phyloP scores from a whole-genome alignment of 2,329 filamentous ascomycete genomes.

The Ceratocystis variospora region DNA sequence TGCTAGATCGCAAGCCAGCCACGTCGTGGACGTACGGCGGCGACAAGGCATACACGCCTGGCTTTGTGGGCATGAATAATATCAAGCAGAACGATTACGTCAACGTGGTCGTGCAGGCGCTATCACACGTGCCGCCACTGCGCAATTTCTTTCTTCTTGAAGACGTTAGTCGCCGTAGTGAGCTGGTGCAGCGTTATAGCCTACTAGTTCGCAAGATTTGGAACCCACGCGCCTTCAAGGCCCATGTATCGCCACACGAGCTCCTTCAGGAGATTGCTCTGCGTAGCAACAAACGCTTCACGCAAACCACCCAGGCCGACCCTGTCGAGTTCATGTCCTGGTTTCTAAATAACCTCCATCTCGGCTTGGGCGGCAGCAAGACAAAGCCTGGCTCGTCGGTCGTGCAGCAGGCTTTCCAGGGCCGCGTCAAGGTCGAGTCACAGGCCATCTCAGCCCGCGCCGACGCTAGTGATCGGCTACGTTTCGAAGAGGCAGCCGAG shows the following conservation, averaged over 20 bases:
- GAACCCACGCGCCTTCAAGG: slow-evolving; percentile 93
- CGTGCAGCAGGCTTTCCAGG: slow-evolving; percentile 87
- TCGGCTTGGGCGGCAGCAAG: slow-evolving; percentile 79
- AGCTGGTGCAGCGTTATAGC: slow-evolving; percentile 76
- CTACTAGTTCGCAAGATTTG: slow-evolving; percentile 92
- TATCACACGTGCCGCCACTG: slow-evolving; percentile 78
- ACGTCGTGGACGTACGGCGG: slow-evolving; percentile 63
- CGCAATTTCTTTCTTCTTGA: slow-evolving; percentile 87
- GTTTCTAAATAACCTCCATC: slow-evolving; percentile 93
- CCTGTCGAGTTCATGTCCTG: slow-evolving; percentile 93
- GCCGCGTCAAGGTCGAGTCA: slow-evolving; percentile 78
- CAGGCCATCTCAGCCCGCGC: slow-evolving; percentile 87
- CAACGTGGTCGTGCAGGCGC: slow-evolving; percentile 83
- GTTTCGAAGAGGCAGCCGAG: slow-evolving; percentile 79
- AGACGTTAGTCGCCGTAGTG: slow-evolving; percentile 55
- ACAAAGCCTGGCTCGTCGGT: slow-evolving; percentile 74
- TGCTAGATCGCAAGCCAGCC: slow-evolving; percentile 54
- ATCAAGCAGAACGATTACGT: slow-evolving; percentile 99
- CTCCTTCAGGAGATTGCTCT: slow-evolving; percentile 88
- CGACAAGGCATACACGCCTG: slow-evolving; percentile 68
- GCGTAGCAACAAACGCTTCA: slow-evolving; percentile 83
- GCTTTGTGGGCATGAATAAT: slow-evolving; percentile 98
- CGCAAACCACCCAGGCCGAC: slow-evolving; percentile 78
- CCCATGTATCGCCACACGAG: slow-evolving; percentile 93
- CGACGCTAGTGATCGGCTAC: slow-evolving; percentile 71